Evolutionary conservation across 179 eudicot species (phyloP).

Genomic region (Silene coronaria): DNA sequence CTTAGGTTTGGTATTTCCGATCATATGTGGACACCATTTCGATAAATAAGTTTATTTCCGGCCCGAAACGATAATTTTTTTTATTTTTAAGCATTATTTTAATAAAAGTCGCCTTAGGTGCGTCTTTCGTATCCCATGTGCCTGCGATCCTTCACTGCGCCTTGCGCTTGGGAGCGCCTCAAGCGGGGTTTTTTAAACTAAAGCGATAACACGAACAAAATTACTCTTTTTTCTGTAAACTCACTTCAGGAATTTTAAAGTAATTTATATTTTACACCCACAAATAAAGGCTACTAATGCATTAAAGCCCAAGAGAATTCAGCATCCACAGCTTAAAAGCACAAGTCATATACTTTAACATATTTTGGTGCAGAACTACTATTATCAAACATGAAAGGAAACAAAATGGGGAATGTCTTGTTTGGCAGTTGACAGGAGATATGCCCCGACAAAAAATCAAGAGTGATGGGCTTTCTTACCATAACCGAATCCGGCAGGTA

Average conservation of each 20-base stretch:
- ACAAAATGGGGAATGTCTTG: neutral
- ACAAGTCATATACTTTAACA: too few species aligned
- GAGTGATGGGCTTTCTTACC: slow-evolving; percentile 39
- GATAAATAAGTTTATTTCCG: too few species aligned
- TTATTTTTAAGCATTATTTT: too few species aligned
- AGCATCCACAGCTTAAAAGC: neutral
- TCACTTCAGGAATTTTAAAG: neutral
- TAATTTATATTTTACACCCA: neutral
- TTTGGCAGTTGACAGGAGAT: neutral
- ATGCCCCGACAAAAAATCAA: neutral
- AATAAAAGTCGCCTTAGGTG: too few species aligned
- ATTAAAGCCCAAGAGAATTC: neutral
- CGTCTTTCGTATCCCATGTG: too few species aligned
- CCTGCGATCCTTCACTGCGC: too few species aligned
- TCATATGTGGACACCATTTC: too few species aligned
- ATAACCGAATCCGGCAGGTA: slow-evolving; percentile 53
- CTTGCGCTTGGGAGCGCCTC: too few species aligned
- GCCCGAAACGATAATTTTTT: too few species aligned
- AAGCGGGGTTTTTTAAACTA: too few species aligned
- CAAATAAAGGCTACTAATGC: neutral
- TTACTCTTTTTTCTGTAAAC: neutral
- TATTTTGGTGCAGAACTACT: neutral
- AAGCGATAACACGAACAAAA: neutral
- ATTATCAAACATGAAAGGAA: neutral
- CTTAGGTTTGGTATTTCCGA: too few species aligned